phyloP scores from a whole-genome alignment of 495 filamentous ascomycete genomes.

The Aspergillus egyptiacus region DNA sequence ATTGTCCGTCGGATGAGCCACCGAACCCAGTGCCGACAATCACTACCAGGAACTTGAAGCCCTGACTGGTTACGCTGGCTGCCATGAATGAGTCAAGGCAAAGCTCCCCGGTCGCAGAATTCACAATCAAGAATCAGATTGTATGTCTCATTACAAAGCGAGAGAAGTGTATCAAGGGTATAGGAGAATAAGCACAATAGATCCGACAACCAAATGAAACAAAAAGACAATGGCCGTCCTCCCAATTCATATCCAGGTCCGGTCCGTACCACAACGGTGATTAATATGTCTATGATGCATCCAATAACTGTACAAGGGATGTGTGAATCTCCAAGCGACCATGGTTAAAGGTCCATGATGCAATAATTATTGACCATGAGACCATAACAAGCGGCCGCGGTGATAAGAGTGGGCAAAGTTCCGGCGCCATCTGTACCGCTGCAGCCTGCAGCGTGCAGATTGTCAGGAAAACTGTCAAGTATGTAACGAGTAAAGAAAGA shows the following conservation, averaged over 20 bases:
- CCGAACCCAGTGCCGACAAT: background rate
- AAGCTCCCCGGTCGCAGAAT: no score
- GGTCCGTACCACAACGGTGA: slow-evolving; percentile 1
- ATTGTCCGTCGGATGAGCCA: slow-evolving; percentile 16
- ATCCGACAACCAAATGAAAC: slow-evolving; percentile 1
- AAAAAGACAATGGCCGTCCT: slow-evolving; percentile 4
- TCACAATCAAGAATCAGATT: background rate
- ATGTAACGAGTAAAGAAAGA: background rate
- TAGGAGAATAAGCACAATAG: slow-evolving; percentile 8
- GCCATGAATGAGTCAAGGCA: no score
- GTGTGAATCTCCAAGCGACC: slow-evolving; percentile 1
- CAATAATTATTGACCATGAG: no score
- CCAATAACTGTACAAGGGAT: slow-evolving; percentile 18
- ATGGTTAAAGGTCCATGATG: background rate
- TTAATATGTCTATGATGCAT: slow-evolving; percentile 14
- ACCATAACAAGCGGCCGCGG: background rate
- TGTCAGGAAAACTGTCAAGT: background rate
- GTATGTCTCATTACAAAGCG: slow-evolving; percentile 1
- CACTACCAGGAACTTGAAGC: background rate
- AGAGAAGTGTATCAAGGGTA: slow-evolving; percentile 9
- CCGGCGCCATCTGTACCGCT: background rate
- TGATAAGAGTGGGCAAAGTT: background rate
- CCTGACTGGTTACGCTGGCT: background rate
- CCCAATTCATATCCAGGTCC: slow-evolving; percentile 5
- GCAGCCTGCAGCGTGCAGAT: background rate